Conservation (phyloP, 2,329 filamentous ascomycete genomes). For the Aspergillus texensis region DNA sequence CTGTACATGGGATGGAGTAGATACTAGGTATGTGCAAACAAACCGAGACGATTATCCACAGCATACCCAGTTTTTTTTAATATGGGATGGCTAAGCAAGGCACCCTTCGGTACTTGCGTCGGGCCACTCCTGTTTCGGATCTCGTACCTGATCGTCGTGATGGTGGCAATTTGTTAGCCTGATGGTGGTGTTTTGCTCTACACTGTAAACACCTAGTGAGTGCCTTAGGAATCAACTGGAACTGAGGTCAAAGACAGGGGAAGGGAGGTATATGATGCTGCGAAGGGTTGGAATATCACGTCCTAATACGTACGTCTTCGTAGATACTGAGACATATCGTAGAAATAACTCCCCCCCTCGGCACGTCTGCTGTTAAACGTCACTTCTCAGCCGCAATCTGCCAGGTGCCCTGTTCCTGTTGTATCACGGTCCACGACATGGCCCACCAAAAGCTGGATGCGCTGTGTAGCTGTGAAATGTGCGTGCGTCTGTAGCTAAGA, state of each 20-base stretch:
- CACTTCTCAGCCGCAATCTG: neutral
- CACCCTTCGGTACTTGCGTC: neutral
- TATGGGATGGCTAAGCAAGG: neutral
- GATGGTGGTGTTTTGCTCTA: neutral
- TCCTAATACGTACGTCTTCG: neutral
- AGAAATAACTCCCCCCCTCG: neutral
- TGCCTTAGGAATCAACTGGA: neutral
- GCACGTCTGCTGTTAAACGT: neutral
- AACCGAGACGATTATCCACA: neutral
- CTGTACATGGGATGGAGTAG: neutral
- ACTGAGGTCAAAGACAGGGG: neutral
- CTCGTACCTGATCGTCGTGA: neutral
- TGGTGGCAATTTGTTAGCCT: neutral
- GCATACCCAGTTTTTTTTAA: neutral
- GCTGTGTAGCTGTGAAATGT: neutral
- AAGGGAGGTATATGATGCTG: neutral
- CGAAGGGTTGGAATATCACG: neutral
- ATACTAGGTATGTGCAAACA: neutral
- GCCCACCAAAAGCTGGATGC: neutral
- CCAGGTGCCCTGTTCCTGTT: neutral
- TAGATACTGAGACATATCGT: neutral
- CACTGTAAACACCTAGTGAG: neutral
- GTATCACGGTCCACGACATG: neutral
- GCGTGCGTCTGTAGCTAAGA: neutral
- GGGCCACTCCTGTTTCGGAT: neutral